These are phyloP conservation scores for Voacanga thouarsii DNA, from an alignment of 257 asterid species.

Conservation along the genomic window DNA sequence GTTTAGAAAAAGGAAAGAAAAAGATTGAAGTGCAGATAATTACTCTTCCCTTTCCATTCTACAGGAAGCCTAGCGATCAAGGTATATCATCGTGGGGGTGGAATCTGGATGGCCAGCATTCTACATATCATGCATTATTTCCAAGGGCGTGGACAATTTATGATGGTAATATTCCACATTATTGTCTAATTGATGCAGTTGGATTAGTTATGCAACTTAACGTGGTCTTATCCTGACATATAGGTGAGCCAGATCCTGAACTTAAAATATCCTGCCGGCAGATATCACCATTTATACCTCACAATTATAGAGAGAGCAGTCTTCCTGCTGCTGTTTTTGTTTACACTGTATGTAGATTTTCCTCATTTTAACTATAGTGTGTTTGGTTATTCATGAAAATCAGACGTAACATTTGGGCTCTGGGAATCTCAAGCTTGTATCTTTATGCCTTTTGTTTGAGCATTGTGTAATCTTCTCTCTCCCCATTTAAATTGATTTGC, in stretches of 20 bases:
- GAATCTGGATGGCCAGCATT: slow-evolving; percentile 93
- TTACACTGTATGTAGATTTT: slow-evolving; percentile 67
- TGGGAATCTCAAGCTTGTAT: not conserved
- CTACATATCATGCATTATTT: slow-evolving; percentile 95
- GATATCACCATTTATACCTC: slow-evolving; percentile 97
- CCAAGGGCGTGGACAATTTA: slow-evolving; percentile 98
- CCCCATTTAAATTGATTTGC: not conserved
- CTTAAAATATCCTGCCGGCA: slow-evolving; percentile 91
- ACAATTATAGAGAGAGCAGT: slow-evolving; percentile 97
- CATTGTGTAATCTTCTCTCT: not conserved
- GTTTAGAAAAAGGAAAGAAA: not conserved
- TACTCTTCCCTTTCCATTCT: not conserved
- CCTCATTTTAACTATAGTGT: not conserved
- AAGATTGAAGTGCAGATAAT: not conserved
- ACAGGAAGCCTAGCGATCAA: slow-evolving; percentile 78
- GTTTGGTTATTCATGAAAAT: slow-evolving; percentile 1
- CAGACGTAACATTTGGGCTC: not conserved
- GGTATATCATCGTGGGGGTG: slow-evolving; percentile 99
- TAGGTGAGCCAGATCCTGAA: slow-evolving; percentile 99
- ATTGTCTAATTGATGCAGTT: slow-evolving; percentile 15
- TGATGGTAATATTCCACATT: slow-evolving; percentile 54
- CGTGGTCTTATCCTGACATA: slow-evolving; percentile 14
- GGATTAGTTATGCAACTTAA: slow-evolving; percentile 14
- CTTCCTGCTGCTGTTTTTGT: slow-evolving; percentile 95
- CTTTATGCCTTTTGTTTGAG: not conserved